Conservation (phyloP, 176 grass and related monocot genomes). For the Aegilops longissima region DNA sequence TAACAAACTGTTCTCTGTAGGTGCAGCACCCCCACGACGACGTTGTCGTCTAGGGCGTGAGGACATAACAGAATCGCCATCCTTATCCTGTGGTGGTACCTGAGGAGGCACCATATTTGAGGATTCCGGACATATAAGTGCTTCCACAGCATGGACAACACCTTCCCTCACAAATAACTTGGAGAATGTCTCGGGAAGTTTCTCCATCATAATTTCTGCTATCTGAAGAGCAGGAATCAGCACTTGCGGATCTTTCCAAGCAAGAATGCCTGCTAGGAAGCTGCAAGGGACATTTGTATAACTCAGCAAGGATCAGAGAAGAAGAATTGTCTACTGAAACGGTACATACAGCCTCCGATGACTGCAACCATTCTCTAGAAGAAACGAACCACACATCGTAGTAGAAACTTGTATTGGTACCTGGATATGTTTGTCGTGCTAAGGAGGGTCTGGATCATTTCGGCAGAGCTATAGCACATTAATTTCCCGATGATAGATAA, state of each 20-base stretch:
- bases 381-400: neutral
- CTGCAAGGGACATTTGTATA: slow-evolving; percentile 43
- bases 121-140: slow-evolving; percentile 58
- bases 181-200: slow-evolving; percentile 76
- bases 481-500: slow-evolving; percentile 87
- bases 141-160: slow-evolving; percentile 85
- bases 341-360: slow-evolving; percentile 1
- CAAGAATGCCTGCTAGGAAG: slow-evolving; percentile 89
- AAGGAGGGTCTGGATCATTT: slow-evolving; percentile 79
- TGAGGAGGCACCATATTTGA: slow-evolving; percentile 49
- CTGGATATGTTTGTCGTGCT: slow-evolving; percentile 86
- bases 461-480: slow-evolving; percentile 93
- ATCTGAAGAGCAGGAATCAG: slow-evolving; percentile 92
- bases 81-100: slow-evolving; percentile 33
- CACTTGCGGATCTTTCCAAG: slow-evolving; percentile 94
- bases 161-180: slow-evolving; percentile 96
- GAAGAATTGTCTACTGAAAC: neutral
- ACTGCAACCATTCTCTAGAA: slow-evolving; percentile 11
- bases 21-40: slow-evolving; percentile 41
- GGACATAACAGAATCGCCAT: slow-evolving; percentile 40
- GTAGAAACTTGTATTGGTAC: slow-evolving; percentile 33
- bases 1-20: slow-evolving; percentile 41
- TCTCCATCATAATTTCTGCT: slow-evolving; percentile 93
- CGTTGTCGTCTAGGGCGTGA: slow-evolving; percentile 73
- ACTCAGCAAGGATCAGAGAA: slow-evolving; percentile 18